Percentiles rank a stretch among this genome's conserved stretches.
These are phyloP conservation scores for Ganoderma meredithae DNA, from an alignment of 1,284 basidiomycete species.

Conservation along the genomic window DNA sequence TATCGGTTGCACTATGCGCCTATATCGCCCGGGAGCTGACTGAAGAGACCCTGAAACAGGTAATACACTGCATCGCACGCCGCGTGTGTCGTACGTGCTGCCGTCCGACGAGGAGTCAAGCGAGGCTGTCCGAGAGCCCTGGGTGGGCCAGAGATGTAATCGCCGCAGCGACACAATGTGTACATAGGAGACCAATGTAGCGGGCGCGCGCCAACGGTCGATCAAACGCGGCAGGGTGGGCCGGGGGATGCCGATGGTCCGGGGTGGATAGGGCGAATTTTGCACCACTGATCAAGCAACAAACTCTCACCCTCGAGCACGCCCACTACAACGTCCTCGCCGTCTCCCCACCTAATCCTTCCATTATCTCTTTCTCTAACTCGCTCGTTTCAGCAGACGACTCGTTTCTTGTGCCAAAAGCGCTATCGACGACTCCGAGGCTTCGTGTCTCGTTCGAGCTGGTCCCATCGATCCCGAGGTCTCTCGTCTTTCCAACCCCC, in stretches of 20 bases:
- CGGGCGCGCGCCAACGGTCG: not conserved
- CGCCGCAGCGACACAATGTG: slow-evolving; percentile 6
- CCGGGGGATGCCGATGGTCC: slow-evolving; percentile 13
- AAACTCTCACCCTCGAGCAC: slow-evolving; percentile 29
- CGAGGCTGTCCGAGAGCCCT: not conserved
- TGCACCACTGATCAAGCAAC: slow-evolving; percentile 23
- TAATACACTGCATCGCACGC: too few species aligned
- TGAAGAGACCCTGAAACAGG: not conserved
- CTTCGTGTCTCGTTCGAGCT: slow-evolving; percentile 7
- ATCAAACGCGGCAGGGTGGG: not conserved
- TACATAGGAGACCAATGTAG: too few species aligned
- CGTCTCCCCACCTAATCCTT: slow-evolving; percentile 24
- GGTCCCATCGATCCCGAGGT: slow-evolving; percentile 25
- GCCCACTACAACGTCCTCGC: slow-evolving; percentile 24
- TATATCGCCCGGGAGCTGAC: not conserved
- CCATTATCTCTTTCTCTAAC: slow-evolving; percentile 16
- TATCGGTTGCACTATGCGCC: not conserved
- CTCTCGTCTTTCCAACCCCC: not conserved
- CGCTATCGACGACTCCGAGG: slow-evolving; percentile 3
- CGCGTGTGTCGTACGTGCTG: not conserved
- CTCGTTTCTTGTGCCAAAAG: slow-evolving; percentile 19
- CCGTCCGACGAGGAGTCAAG: not conserved
- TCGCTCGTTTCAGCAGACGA: slow-evolving; percentile 31
- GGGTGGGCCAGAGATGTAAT: not conserved
- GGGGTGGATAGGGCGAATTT: slow-evolving; percentile 16